phyloP scores from a whole-genome alignment of 345 rosid species.

The Orychophragmus violaceus region DNA sequence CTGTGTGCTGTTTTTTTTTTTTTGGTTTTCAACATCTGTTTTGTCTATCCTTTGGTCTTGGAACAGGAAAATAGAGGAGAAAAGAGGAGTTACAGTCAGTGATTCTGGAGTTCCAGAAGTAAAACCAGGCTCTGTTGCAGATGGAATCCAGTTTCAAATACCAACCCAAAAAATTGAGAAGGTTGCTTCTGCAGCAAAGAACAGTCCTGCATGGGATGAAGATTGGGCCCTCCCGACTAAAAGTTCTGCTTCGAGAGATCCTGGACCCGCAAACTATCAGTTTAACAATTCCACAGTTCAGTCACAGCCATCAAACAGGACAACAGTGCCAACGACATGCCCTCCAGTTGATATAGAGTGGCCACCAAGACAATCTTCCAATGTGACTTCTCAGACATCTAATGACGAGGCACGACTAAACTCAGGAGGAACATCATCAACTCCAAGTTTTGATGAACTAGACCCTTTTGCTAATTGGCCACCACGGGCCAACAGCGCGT shows the following conservation, averaged over 20 bases:
- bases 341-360: constrained; percentile 75
- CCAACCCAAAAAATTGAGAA: constrained; percentile 37
- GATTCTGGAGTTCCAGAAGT: constrained; percentile 55
- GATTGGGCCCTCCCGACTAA: constrained; percentile 62
- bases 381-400: constrained; percentile 24
- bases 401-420: constrained; percentile 33
- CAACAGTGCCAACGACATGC: constrained; percentile 40
- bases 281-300: constrained; percentile 34
- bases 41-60: constrained; percentile 1
- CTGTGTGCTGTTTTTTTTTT: not conserved
- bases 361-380: constrained; percentile 66
- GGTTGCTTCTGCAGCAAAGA: constrained; percentile 43
- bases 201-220: constrained; percentile 73
- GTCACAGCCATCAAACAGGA: constrained; percentile 38
- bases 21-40: not conserved
- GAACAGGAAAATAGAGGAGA: constrained; percentile 73
- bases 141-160: constrained; percentile 46
- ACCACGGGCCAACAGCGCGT: constrained; percentile 42
- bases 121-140: constrained; percentile 33
- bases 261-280: constrained; percentile 25
- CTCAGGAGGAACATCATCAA: constrained; percentile 35
- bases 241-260: constrained; percentile 25
- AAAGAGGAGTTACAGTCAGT: constrained; percentile 61
- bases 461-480: constrained; percentile 97
- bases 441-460: constrained; percentile 54